Percentiles rank a stretch among this genome's conserved stretches.
Conservation (phyloP, 1,284 basidiomycete genomes). For the Chondrostereum purpureum region DNA sequence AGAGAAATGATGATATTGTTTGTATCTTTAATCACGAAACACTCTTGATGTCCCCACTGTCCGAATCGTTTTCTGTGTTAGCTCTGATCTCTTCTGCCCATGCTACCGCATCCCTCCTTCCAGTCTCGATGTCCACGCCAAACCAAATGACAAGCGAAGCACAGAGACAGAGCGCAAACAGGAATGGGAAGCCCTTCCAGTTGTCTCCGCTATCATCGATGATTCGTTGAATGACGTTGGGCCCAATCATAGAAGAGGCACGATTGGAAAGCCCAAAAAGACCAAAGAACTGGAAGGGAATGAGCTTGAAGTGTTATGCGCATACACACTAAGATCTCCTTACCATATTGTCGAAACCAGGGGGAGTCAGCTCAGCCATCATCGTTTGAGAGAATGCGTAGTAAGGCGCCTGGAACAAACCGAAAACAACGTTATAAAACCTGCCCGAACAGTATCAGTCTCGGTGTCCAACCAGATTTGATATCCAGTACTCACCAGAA, state of each 20-base stretch:
- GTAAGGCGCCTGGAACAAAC: constrained; percentile 82
- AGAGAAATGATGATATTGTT: no score
- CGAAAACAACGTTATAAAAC: constrained; percentile 78
- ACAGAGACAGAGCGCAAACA: constrained; percentile 62
- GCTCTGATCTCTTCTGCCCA: constrained; percentile 42
- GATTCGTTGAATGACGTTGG: constrained; percentile 74
- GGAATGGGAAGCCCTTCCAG: constrained; percentile 80
- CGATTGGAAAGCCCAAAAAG: constrained; percentile 80
- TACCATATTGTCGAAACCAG: constrained; percentile 79
- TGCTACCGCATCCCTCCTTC: constrained; percentile 54
- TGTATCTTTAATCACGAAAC: no score
- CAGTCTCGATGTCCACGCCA: constrained; percentile 64
- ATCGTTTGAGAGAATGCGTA: constrained; percentile 82
- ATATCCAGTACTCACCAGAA: constrained; percentile 50
- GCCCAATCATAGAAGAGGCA: constrained; percentile 77
- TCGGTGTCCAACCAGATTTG: neutral
- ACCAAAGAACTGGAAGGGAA: constrained; percentile 58
- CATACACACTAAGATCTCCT: constrained; percentile 9
- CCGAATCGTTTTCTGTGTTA: no score
- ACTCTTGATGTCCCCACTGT: no score
- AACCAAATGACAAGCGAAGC: constrained; percentile 71
- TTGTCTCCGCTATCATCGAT: constrained; percentile 67
- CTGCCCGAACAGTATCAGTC: constrained; percentile 24
- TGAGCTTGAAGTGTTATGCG: constrained; percentile 1
- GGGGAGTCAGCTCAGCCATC: constrained; percentile 81